These are phyloP conservation scores for Pleurotus pulmonarius DNA, from an alignment of 768 basidiomycete genomes.

Conservation along the genomic window DNA sequence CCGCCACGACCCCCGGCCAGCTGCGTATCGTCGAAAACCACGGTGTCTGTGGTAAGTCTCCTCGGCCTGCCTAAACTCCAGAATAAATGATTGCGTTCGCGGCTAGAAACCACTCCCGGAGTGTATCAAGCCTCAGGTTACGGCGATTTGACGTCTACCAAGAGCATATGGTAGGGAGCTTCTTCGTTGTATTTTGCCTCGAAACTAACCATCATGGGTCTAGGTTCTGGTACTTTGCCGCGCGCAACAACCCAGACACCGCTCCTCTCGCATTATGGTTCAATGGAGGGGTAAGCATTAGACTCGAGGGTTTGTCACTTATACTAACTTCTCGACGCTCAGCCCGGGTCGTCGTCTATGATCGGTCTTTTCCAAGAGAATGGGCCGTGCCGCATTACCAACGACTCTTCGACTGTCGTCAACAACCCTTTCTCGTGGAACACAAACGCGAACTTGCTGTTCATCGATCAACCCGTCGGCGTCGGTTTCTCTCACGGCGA, in stretches of 20 bases:
- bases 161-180: slow-evolving; percentile 51
- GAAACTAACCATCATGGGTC: background rate
- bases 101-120: slow-evolving; percentile 53
- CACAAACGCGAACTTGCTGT: slow-evolving; percentile 52
- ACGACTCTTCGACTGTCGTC: slow-evolving; percentile 44
- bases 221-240: slow-evolving; percentile 71
- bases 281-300: slow-evolving; percentile 50
- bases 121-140: slow-evolving; percentile 64
- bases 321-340: background rate
- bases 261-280: slow-evolving; percentile 68
- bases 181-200: background rate
- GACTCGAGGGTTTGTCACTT: background rate
- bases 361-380: slow-evolving; percentile 71
- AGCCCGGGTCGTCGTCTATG: slow-evolving; percentile 56
- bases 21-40: slow-evolving; percentile 59
- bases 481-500: slow-evolving; percentile 61
- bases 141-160: slow-evolving; percentile 50
- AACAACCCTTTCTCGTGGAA: slow-evolving; percentile 59
- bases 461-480: slow-evolving; percentile 62
- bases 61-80: background rate
- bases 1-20: slow-evolving; percentile 39
- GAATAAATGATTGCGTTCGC: background rate
- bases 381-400: slow-evolving; percentile 69
- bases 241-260: slow-evolving; percentile 55
- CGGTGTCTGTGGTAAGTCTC: slow-evolving; percentile 50